phyloP scores from a whole-genome alignment of 1,284 basidiomycete genomes.

The Puccinia horiana region DNA sequence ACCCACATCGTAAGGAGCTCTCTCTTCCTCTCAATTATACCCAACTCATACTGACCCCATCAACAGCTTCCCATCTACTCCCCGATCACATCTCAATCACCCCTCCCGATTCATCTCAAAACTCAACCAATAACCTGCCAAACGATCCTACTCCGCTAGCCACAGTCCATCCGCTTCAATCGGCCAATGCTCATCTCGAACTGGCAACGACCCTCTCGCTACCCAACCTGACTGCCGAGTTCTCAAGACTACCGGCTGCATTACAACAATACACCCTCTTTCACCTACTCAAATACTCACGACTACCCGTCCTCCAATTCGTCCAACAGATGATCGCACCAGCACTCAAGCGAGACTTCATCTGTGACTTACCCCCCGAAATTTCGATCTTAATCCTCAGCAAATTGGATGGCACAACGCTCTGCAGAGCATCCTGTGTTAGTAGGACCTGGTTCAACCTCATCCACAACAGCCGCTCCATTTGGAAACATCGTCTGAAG shows the following conservation, averaged over 20 bases:
- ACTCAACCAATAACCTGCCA: not conserved
- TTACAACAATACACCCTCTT: slow-evolving; percentile 82
- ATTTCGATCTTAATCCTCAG: slow-evolving; percentile 77
- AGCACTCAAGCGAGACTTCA: slow-evolving; percentile 80
- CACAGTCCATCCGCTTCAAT: slow-evolving; percentile 61
- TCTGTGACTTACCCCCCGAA: slow-evolving; percentile 79
- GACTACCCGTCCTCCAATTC: slow-evolving; percentile 76
- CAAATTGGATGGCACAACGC: slow-evolving; percentile 72
- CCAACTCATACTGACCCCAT: not conserved
- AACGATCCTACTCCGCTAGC: not conserved
- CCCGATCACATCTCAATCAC: slow-evolving; percentile 1
- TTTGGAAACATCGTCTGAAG: slow-evolving; percentile 79
- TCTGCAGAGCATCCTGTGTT: slow-evolving; percentile 76
- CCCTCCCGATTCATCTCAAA: slow-evolving; percentile 9
- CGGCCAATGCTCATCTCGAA: slow-evolving; percentile 27
- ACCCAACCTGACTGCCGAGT: slow-evolving; percentile 73
- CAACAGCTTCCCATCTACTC: slow-evolving; percentile 10
- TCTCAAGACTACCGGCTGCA: slow-evolving; percentile 69
- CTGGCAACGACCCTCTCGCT: slow-evolving; percentile 69
- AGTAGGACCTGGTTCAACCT: slow-evolving; percentile 77
- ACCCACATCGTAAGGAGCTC: not conserved
- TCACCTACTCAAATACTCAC: slow-evolving; percentile 77
- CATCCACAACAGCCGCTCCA: slow-evolving; percentile 77
- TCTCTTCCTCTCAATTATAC: not conserved
- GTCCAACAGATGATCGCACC: slow-evolving; percentile 79